phyloP scores from a whole-genome alignment of 208 protist genomes.

The Trypanosoma grayi region DNA sequence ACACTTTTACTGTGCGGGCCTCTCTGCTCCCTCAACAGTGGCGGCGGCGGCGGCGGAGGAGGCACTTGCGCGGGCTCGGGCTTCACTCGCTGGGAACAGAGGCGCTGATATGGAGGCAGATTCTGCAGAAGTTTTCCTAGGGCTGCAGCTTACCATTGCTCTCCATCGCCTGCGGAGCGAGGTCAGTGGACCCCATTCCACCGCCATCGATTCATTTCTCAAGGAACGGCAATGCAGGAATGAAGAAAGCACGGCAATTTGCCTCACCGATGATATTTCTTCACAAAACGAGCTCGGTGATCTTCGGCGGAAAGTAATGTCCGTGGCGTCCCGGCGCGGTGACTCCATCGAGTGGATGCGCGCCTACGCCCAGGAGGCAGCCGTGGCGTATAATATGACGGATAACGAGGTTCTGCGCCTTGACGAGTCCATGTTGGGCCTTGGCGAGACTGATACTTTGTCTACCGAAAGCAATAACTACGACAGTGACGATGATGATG shows the following conservation, averaged over 20 bases:
- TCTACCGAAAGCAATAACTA: not conserved
- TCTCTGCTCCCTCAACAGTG: conserved; percentile 6
- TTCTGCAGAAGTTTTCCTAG: conserved; percentile 19
- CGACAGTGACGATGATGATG: not conserved
- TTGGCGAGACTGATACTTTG: not conserved
- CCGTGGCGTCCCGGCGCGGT: conserved; percentile 10
- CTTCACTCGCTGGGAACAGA: not conserved
- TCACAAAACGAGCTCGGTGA: not conserved
- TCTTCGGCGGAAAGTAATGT: conserved; percentile 21
- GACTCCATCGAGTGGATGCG: conserved; percentile 38
- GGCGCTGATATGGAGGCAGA: not conserved
- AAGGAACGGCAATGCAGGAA: not conserved
- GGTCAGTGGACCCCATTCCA: not conserved
- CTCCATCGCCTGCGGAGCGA: conserved; percentile 21
- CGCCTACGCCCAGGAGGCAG: conserved; percentile 33
- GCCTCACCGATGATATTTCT: not conserved
- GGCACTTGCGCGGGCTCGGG: too few species aligned
- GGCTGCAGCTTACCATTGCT: conserved; percentile 24
- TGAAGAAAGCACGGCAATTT: not conserved
- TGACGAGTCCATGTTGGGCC: conserved; percentile 12
- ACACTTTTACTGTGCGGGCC: conserved; percentile 33
- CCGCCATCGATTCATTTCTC: conserved; percentile 14
- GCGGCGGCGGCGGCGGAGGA: not conserved
- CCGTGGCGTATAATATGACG: conserved; percentile 13
- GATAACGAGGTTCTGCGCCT: conserved; percentile 21